Percentiles rank a stretch among this genome's conserved stretches.
Conservation (phyloP, 176 grass and related monocot species). For the Thinopyrum elongatum region DNA sequence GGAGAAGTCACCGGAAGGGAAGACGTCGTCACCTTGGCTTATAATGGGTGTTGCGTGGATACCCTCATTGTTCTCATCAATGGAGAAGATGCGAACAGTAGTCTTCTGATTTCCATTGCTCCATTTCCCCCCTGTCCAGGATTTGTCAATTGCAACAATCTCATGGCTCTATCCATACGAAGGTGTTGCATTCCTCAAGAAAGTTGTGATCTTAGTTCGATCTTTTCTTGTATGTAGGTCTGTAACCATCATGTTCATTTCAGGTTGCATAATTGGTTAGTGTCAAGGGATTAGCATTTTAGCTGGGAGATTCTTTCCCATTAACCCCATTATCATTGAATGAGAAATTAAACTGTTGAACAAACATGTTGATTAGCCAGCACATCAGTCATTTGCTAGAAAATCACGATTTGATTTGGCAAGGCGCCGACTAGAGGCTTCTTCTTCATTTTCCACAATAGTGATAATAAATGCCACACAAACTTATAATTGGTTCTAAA, state of each 20-base stretch:
- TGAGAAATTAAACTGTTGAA: background rate
- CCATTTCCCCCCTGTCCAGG: background rate
- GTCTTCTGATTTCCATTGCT: background rate
- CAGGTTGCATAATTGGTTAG: background rate
- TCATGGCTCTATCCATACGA: background rate
- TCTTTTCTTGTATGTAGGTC: background rate
- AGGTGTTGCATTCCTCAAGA: background rate
- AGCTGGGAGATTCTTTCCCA: background rate
- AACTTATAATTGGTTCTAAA: too few relatives aligned
- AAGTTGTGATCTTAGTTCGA: background rate
- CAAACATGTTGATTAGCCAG: background rate
- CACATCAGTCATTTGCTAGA: background rate
- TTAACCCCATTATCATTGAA: background rate
- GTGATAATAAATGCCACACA: too few relatives aligned
- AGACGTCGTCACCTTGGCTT: conserved; percentile 17
- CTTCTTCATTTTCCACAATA: too few relatives aligned
- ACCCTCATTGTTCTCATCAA: conserved; percentile 21
- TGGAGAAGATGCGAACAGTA: background rate
- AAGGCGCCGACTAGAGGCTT: background rate
- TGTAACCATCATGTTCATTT: background rate
- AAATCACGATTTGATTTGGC: conserved; percentile 1
- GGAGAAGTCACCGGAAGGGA: too few relatives aligned
- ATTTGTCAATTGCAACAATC: background rate
- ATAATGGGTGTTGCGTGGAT: conserved; percentile 22
- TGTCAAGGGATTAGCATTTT: background rate